phyloP scores from a whole-genome alignment of 805 yeast genomes.

The Candida silvicultrix region DNA sequence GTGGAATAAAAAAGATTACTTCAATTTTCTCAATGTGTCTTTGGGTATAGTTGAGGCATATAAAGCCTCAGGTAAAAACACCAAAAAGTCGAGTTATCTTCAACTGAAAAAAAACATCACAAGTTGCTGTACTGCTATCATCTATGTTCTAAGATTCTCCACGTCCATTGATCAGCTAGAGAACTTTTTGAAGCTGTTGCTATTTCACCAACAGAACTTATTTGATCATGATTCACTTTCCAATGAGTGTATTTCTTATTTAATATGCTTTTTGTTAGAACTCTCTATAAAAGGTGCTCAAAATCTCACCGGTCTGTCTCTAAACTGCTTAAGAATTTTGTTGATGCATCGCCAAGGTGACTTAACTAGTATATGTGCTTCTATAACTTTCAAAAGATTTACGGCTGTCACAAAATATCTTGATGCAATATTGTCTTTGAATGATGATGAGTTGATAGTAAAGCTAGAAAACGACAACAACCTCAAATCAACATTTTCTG shows the following conservation, averaged over 20 bases:
- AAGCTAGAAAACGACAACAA: conserved; percentile 10
- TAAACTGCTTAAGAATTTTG: conserved; percentile 27
- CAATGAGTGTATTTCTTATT: conserved; percentile 26
- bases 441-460: conserved; percentile 23
- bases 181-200: conserved; percentile 23
- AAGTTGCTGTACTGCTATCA: conserved; percentile 3
- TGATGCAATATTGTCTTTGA: conserved; percentile 15
- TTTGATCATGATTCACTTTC: conserved; percentile 26
- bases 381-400: conserved; percentile 20
- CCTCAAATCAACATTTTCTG: conserved; percentile 11
- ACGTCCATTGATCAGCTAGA: conserved; percentile 17
- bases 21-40: conserved; percentile 21
- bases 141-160: conserved; percentile 13
- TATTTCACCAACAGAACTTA: conserved; percentile 26
- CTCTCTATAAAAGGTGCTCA: conserved; percentile 10
- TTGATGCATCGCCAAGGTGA: conserved; percentile 27
- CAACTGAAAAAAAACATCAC: conserved; percentile 13
- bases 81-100: conserved; percentile 10
- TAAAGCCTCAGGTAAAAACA: conserved; percentile 10
- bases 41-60: conserved; percentile 16
- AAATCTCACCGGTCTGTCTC: conserved; percentile 13
- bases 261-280: conserved; percentile 24
- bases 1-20: conserved; percentile 22
- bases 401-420: conserved; percentile 17
- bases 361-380: conserved; percentile 19